Percentiles rank a stretch among this genome's conserved stretches.
These are phyloP conservation scores for Dendrobium chrysotoxum DNA, from an alignment of 106 monocot genomes.

Conservation along the genomic window DNA sequence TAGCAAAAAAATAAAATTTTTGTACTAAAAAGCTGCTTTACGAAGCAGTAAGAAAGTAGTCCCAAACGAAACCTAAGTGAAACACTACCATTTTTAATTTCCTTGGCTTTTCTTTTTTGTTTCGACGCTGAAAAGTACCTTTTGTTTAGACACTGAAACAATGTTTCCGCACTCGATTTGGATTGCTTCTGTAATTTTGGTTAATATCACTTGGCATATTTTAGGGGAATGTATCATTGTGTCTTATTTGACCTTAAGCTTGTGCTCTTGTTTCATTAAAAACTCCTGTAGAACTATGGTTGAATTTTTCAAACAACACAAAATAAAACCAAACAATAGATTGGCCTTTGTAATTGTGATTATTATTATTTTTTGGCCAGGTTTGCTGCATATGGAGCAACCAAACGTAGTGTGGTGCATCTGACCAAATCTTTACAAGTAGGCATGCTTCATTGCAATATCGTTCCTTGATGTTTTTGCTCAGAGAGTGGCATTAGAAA, in stretches of 20 bases:
- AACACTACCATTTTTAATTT: not conserved
- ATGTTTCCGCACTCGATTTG: not conserved
- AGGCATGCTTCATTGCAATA: not conserved
- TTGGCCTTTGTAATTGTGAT: not conserved
- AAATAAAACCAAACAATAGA: not conserved
- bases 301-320: not conserved
- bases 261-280: not conserved
- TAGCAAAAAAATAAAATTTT: too few relatives aligned
- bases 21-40: too few relatives aligned
- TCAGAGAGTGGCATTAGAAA: not conserved
- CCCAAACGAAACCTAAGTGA: too few relatives aligned
- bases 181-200: not conserved
- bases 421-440: constrained; percentile 98
- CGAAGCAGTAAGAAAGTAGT: too few relatives aligned
- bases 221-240: not conserved
- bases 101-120: not conserved
- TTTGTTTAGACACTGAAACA: not conserved
- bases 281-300: not conserved
- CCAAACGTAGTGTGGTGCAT: constrained; percentile 96
- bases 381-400: constrained; percentile 99
- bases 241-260: not conserved
- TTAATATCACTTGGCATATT: not conserved
- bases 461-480: not conserved
- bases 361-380: constrained; percentile 21
- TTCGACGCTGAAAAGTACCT: not conserved